phyloP scores from a whole-genome alignment of 1,139 yeast genomes.

The Spencermartinsiella ligniputridi region DNA sequence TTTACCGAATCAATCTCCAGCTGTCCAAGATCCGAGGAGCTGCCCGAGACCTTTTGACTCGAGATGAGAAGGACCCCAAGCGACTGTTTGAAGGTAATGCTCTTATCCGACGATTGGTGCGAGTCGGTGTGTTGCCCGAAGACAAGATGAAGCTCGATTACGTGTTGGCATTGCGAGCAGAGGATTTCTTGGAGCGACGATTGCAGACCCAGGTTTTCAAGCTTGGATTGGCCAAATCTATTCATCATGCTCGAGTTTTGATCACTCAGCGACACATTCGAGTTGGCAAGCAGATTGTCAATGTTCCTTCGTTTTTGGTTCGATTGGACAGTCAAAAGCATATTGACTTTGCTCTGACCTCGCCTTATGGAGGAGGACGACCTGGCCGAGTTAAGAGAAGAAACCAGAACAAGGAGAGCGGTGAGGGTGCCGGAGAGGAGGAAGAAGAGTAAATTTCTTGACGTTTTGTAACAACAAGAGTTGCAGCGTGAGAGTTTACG shows the following conservation, averaged over 20 bases:
- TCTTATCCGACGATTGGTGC: constrained; percentile 91
- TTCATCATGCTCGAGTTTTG: constrained; percentile 99
- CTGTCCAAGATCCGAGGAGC: constrained; percentile 99
- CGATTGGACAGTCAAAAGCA: constrained; percentile 99
- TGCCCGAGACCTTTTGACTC: constrained; percentile 99
- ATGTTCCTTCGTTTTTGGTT: constrained; percentile 98
- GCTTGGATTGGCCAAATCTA: constrained; percentile 98
- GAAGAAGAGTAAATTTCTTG: constrained; percentile 41
- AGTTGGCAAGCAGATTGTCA: constrained; percentile 99
- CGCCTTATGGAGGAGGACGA: constrained; percentile 99
- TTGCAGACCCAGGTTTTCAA: constrained; percentile 99
- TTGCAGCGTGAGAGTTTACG: not conserved
- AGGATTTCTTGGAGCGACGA: constrained; percentile 99
- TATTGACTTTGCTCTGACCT: constrained; percentile 98
- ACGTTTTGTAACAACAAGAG: no score
- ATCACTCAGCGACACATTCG: constrained; percentile 99
- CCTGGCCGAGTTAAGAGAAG: constrained; percentile 99
- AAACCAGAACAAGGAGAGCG: constrained; percentile 67
- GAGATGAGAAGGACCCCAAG: constrained; percentile 99
- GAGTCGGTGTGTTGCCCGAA: constrained; percentile 98
- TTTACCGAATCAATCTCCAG: constrained; percentile 98
- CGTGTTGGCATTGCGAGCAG: constrained; percentile 95
- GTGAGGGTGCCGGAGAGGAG: constrained; percentile 68
- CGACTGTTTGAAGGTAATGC: constrained; percentile 99
- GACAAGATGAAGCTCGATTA: constrained; percentile 99